phyloP scores from a whole-genome alignment of 768 basidiomycete genomes.

The Pholiota molesta region DNA sequence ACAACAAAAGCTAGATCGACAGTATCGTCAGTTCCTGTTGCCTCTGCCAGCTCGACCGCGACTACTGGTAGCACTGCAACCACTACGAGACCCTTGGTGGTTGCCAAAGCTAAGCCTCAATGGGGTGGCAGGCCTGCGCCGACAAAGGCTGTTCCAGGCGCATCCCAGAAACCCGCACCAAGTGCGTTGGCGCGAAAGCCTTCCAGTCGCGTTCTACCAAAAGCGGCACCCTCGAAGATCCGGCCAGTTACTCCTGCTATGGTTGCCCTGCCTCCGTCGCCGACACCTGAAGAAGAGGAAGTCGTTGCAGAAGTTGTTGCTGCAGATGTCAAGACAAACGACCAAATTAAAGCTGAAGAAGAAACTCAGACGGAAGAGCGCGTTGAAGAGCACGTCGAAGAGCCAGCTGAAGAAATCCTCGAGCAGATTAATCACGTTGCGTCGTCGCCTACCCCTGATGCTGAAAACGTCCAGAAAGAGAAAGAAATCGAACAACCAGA shows the following conservation, averaged over 20 bases:
- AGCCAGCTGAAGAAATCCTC: neutral
- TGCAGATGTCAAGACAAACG: neutral
- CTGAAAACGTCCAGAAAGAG: neutral
- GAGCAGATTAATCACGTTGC: neutral
- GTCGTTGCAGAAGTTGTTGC: neutral
- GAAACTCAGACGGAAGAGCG: neutral
- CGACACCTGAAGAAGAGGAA: conserved; percentile 20
- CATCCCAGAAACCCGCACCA: conserved; percentile 12
- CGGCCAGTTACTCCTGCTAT: conserved; percentile 32
- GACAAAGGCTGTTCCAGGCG: conserved; percentile 14
- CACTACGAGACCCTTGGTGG: conserved; percentile 14
- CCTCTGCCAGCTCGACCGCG: conserved; percentile 1
- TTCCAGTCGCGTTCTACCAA: conserved; percentile 12
- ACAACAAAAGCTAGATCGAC: neutral
- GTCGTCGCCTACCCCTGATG: neutral
- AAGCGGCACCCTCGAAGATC: neutral
- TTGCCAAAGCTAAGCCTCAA: conserved; percentile 23
- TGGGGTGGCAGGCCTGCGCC: conserved; percentile 25
- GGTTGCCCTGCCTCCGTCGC: conserved; percentile 41
- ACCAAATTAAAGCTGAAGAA: neutral
- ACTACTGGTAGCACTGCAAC: conserved; percentile 4
- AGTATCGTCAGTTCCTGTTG: conserved; percentile 4
- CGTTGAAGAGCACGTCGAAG: neutral
- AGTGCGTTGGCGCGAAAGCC: conserved; percentile 23
- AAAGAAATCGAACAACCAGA: conserved; percentile 1